Conservation (phyloP, 495 filamentous ascomycete species). For the Xylona heveae region DNA sequence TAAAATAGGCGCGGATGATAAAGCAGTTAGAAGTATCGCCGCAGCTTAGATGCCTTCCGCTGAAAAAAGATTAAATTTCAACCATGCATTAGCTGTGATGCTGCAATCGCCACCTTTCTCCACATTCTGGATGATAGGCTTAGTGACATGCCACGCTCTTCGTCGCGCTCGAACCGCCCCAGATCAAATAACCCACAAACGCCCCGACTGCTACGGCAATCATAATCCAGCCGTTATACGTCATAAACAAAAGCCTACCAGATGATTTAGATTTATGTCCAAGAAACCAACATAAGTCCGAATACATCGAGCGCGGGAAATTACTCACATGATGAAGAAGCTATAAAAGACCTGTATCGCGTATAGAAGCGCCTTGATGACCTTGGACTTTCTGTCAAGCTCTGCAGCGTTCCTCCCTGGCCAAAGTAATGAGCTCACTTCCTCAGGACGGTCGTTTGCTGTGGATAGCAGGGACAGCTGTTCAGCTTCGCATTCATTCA, state of each 20-base stretch:
- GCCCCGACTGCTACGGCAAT: conserved; percentile 72
- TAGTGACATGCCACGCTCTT: conserved; percentile 89
- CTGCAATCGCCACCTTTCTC: no score
- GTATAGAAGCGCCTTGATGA: conserved; percentile 67
- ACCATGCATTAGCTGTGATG: no score
- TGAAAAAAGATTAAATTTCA: no score
- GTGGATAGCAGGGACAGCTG: conserved; percentile 11
- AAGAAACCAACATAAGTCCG: conserved; percentile 1
- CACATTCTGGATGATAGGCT: no score
- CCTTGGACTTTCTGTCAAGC: conserved; percentile 35
- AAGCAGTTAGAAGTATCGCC: no score
- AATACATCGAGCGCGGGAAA: neutral
- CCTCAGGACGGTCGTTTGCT: conserved; percentile 12
- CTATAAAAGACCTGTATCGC: conserved; percentile 93
- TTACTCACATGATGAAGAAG: conserved; percentile 95
- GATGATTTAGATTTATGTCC: conserved; percentile 2
- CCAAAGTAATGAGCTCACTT: conserved; percentile 51
- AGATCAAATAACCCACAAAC: conserved; percentile 70
- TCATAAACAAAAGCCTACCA: conserved; percentile 95
- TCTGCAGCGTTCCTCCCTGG: conserved; percentile 32
- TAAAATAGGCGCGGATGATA: no score
- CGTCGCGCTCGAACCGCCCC: conserved; percentile 44
- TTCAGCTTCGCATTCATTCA: conserved; percentile 24
- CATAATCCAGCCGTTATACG: conserved; percentile 98
- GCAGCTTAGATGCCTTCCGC: no score